phyloP scores from a whole-genome alignment of 1,139 yeast genomes.

The Geotrichum citri-aurantii region DNA sequence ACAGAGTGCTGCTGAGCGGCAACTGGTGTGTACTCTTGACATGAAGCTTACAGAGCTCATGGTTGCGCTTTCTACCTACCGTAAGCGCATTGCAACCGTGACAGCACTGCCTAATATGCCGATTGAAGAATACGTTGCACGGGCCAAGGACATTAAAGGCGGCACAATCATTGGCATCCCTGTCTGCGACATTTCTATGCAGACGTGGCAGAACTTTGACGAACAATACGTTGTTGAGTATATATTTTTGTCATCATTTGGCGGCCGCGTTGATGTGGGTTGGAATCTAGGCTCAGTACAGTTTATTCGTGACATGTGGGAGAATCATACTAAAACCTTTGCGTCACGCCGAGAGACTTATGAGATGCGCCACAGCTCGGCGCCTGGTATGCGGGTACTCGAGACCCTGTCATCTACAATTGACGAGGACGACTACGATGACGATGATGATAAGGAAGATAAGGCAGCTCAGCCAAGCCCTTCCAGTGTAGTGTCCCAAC shows the following conservation, averaged over 20 bases:
- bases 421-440: no score
- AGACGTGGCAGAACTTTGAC: slow-evolving; percentile 54
- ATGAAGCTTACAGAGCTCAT: slow-evolving; percentile 52
- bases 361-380: slow-evolving; percentile 20
- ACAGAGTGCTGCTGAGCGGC: slow-evolving; percentile 20
- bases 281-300: slow-evolving; percentile 95
- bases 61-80: slow-evolving; percentile 57
- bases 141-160: slow-evolving; percentile 61
- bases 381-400: slow-evolving; percentile 1
- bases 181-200: slow-evolving; percentile 66
- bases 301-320: slow-evolving; percentile 86
- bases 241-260: slow-evolving; percentile 64
- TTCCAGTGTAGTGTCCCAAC: slow-evolving; percentile 9
- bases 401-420: not conserved
- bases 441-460: not conserved
- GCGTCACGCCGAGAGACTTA: slow-evolving; percentile 43
- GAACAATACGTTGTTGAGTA: slow-evolving; percentile 51
- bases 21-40: slow-evolving; percentile 26
- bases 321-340: slow-evolving; percentile 60
- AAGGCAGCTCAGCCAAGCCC: not conserved
- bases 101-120: slow-evolving; percentile 43
- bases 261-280: slow-evolving; percentile 81
- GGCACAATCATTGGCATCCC: slow-evolving; percentile 81
- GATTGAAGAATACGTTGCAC: slow-evolving; percentile 51
- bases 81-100: slow-evolving; percentile 40